A percentile compares a stretch with the other conserved stretches of the same genome.
phyloP scores from a whole-genome alignment of 345 rosid genomes.

The Rubroshorea leprosula region DNA sequence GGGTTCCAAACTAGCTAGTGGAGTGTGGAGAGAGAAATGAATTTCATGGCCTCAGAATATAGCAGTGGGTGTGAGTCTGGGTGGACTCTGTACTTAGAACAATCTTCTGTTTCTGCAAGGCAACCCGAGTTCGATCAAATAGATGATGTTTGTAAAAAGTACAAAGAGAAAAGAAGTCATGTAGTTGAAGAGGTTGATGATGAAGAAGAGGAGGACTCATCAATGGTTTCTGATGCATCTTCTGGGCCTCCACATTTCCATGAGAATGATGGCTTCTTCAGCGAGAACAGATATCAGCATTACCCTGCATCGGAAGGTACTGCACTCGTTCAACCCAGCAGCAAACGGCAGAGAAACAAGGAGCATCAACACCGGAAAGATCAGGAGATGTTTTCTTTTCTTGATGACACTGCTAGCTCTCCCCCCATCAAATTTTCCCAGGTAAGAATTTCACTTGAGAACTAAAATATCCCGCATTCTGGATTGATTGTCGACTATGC shows the following conservation, averaged over 20 bases:
- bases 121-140: slow-evolving; percentile 23
- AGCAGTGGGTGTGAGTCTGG: slow-evolving; percentile 94
- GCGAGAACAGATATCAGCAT: slow-evolving; percentile 15
- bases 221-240: slow-evolving; percentile 97
- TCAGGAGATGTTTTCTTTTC: slow-evolving; percentile 39
- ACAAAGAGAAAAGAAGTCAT: slow-evolving; percentile 12
- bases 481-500: no score
- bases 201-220: slow-evolving; percentile 70
- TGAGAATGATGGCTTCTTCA: slow-evolving; percentile 35
- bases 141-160: slow-evolving; percentile 11
- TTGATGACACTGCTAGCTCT: slow-evolving; percentile 95
- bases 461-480: no score
- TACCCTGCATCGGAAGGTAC: slow-evolving; percentile 16
- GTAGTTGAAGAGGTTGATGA: slow-evolving; percentile 18
- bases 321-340: slow-evolving; percentile 11
- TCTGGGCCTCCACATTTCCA: slow-evolving; percentile 81
- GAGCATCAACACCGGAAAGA: slow-evolving; percentile 33
- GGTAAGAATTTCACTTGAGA: slow-evolving; percentile 45
- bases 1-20: no score
- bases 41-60: slow-evolving; percentile 47
- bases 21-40: slow-evolving; percentile 23
- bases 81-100: slow-evolving; percentile 94
- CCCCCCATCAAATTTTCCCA: slow-evolving; percentile 46
- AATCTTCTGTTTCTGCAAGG: slow-evolving; percentile 39
- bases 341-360: slow-evolving; percentile 32